Conservation (phyloP, 2,329 filamentous ascomycete genomes). For the Alternaria infectoria region DNA sequence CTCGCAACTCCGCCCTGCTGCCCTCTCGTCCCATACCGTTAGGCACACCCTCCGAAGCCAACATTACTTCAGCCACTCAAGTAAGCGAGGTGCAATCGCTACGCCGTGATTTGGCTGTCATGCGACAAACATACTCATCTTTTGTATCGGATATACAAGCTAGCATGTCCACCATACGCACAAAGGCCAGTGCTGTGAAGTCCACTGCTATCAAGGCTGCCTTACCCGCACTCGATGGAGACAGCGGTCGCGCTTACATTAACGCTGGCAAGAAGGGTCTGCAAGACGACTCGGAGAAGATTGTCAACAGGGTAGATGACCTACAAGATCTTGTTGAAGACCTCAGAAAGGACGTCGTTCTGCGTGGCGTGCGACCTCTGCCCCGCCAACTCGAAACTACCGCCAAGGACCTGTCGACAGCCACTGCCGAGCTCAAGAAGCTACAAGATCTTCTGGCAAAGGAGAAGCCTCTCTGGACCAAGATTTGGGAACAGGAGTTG, state of each 20-base stretch:
- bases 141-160: conserved; percentile 88
- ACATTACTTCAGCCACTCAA: conserved; percentile 62
- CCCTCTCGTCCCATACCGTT: conserved; percentile 36
- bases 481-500: conserved; percentile 98
- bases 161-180: conserved; percentile 83
- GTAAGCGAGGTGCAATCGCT: conserved; percentile 80
- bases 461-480: conserved; percentile 97
- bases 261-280: conserved; percentile 85
- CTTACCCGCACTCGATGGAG: conserved; percentile 74
- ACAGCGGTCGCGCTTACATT: conserved; percentile 85
- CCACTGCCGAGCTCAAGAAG: conserved; percentile 87
- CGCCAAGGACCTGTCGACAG: conserved; percentile 81
- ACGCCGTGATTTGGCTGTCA: conserved; percentile 84
- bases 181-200: conserved; percentile 83
- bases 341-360: conserved; percentile 93
- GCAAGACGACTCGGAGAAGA: conserved; percentile 83
- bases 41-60: conserved; percentile 27
- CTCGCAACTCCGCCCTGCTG: conserved; percentile 44
- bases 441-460: conserved; percentile 90
- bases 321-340: conserved; percentile 98
- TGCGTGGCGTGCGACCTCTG: conserved; percentile 86
- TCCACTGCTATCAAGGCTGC: conserved; percentile 72
- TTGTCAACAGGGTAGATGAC: conserved; percentile 92
- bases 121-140: conserved; percentile 90
- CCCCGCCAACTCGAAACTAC: conserved; percentile 89